These are phyloP conservation scores for Aspergillus aculeatinus DNA, from an alignment of 2,329 filamentous ascomycete species.

Conservation along the genomic window DNA sequence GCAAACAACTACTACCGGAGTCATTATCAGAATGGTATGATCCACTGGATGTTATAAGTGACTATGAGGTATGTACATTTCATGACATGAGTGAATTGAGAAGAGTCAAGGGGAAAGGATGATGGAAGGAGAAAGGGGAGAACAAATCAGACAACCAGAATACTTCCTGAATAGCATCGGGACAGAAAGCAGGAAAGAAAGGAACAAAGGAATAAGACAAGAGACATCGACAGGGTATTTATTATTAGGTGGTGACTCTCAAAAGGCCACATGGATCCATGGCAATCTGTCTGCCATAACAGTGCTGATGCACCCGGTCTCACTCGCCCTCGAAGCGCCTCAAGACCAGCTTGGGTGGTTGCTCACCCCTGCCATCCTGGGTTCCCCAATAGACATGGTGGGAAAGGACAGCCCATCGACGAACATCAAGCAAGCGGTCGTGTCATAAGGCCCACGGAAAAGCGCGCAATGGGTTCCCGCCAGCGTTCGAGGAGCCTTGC, in stretches of 20 bases:
- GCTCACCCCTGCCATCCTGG: not conserved
- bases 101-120: not conserved
- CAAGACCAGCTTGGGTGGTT: not conserved
- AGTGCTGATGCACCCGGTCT: not conserved
- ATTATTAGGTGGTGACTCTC: not conserved
- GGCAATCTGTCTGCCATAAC: not conserved
- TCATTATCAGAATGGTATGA: not conserved
- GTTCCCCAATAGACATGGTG: not conserved
- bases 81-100: slow-evolving; percentile 26
- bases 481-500: not conserved
- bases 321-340: not conserved
- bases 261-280: not conserved
- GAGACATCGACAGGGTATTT: not conserved
- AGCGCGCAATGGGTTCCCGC: not conserved
- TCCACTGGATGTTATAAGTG: not conserved
- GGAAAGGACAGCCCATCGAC: not conserved
- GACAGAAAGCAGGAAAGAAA: no score
- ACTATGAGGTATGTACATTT: slow-evolving; percentile 33
- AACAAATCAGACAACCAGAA: not conserved
- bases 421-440: not conserved
- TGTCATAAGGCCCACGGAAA: not conserved
- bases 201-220: not conserved
- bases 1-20: no score
- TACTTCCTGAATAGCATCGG: not conserved
- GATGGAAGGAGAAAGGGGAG: not conserved